phyloP scores from a whole-genome alignment of 768 basidiomycete species.

The Auricularia auricula-judae region DNA sequence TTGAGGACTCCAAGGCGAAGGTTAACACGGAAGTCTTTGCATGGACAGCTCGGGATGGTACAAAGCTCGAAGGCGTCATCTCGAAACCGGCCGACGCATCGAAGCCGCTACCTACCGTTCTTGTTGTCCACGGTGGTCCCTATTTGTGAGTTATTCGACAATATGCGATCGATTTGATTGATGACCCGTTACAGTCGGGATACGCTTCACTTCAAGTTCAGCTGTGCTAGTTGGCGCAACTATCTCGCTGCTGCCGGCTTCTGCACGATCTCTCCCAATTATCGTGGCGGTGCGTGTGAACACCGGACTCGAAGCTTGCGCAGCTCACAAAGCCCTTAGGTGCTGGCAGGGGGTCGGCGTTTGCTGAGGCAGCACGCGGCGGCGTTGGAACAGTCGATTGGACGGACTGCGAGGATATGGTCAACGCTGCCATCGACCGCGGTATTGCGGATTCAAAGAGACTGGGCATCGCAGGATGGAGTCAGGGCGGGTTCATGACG shows the following conservation, averaged over 20 bases:
- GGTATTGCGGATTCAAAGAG: conserved; percentile 5
- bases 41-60: conserved; percentile 8
- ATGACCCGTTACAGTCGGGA: conserved; percentile 3
- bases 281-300: conserved; percentile 9
- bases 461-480: conserved; percentile 10
- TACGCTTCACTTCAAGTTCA: not conserved
- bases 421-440: conserved; percentile 7
- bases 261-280: conserved; percentile 7
- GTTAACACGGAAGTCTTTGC: conserved; percentile 1
- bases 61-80: conserved; percentile 4
- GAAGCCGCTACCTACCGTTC: not conserved
- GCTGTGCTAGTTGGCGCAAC: not conserved
- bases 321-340: not conserved
- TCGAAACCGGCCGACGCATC: conserved; percentile 2
- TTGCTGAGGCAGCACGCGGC: conserved; percentile 5
- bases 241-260: conserved; percentile 5
- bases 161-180: not conserved
- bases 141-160: conserved; percentile 1
- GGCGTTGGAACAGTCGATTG: conserved; percentile 9
- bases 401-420: conserved; percentile 9
- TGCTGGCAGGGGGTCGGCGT: conserved; percentile 6
- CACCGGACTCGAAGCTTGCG: not conserved
- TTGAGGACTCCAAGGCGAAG: not conserved
- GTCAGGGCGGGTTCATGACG: conserved; percentile 9
- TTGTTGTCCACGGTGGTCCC: conserved; percentile 8